These are phyloP conservation scores for Cucumis melo DNA, from an alignment of 306 rosid genomes.

Conservation along the genomic window DNA sequence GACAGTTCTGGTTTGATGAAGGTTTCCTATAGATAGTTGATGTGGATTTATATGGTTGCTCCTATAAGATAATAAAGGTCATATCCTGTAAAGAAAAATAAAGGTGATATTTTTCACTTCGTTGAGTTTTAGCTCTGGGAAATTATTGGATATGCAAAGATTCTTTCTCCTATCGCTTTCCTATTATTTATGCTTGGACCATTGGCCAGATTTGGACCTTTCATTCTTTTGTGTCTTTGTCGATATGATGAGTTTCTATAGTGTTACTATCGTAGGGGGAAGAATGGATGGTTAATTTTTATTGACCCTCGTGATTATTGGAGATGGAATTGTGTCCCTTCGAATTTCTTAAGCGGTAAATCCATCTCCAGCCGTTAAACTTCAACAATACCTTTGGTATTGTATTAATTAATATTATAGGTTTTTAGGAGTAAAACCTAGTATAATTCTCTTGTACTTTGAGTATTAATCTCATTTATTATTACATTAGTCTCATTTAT, in stretches of 20 bases:
- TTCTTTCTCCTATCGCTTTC: not conserved
- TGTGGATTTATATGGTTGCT: not conserved
- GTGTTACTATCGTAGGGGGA: not conserved
- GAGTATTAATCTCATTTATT: no score
- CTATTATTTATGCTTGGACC: not conserved
- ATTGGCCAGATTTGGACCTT: not conserved
- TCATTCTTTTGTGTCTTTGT: not conserved
- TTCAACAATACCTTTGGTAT: not conserved
- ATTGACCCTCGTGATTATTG: not conserved
- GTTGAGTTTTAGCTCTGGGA: not conserved
- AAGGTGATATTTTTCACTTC: not conserved
- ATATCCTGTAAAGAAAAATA: not conserved
- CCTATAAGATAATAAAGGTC: not conserved
- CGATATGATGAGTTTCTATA: not conserved
- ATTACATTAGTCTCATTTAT: no score
- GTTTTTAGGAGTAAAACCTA: no score
- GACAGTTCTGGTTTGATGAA: not conserved
- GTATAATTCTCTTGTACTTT: no score
- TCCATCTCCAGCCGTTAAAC: not conserved
- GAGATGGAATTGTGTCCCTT: not conserved
- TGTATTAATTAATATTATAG: no score
- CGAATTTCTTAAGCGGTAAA: not conserved
- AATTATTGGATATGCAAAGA: not conserved
- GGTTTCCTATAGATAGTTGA: not conserved
- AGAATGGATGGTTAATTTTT: not conserved